Percentiles rank a stretch among this genome's conserved stretches.
Conservation (phyloP, 768 basidiomycete genomes). For the Pleurotus tuoliensis region DNA sequence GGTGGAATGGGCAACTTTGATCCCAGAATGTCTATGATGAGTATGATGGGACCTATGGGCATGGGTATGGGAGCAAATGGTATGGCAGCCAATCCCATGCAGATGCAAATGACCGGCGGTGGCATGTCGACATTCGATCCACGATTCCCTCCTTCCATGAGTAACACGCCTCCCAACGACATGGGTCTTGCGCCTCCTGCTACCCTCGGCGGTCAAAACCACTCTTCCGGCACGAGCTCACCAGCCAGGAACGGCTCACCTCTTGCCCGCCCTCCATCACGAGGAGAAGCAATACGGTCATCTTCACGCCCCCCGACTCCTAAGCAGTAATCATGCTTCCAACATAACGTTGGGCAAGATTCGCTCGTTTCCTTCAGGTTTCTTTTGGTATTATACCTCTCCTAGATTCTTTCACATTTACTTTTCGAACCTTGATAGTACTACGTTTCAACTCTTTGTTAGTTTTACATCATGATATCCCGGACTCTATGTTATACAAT, state of each 20-base stretch:
- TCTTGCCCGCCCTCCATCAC: slow-evolving; percentile 29
- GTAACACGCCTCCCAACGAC: slow-evolving; percentile 23
- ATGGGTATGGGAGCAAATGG: slow-evolving; percentile 8
- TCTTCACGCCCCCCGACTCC: slow-evolving; percentile 34
- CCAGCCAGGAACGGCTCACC: slow-evolving; percentile 54
- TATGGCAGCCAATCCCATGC: slow-evolving; percentile 24
- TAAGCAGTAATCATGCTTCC: slow-evolving; percentile 18
- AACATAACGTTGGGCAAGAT: slow-evolving; percentile 1
- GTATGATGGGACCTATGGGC: slow-evolving; percentile 48
- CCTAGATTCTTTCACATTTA: not conserved
- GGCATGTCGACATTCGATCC: slow-evolving; percentile 48
- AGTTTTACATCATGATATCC: slow-evolving; percentile 1
- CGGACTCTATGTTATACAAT: not conserved
- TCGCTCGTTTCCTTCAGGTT: slow-evolving; percentile 11
- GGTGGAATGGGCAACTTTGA: slow-evolving; percentile 44
- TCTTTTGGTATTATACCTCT: not conserved
- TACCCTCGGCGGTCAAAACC: slow-evolving; percentile 21
- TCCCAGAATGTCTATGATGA: slow-evolving; percentile 82
- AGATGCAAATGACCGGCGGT: slow-evolving; percentile 61
- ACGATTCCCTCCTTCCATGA: slow-evolving; percentile 43
- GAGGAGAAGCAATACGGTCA: slow-evolving; percentile 15
- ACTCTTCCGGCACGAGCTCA: slow-evolving; percentile 47
- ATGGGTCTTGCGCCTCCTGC: slow-evolving; percentile 33
- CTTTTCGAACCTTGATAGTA: slow-evolving; percentile 1
- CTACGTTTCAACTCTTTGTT: slow-evolving; percentile 10